These are phyloP conservation scores for Suillus alpinus DNA, from an alignment of 768 basidiomycete genomes.

Conservation along the genomic window DNA sequence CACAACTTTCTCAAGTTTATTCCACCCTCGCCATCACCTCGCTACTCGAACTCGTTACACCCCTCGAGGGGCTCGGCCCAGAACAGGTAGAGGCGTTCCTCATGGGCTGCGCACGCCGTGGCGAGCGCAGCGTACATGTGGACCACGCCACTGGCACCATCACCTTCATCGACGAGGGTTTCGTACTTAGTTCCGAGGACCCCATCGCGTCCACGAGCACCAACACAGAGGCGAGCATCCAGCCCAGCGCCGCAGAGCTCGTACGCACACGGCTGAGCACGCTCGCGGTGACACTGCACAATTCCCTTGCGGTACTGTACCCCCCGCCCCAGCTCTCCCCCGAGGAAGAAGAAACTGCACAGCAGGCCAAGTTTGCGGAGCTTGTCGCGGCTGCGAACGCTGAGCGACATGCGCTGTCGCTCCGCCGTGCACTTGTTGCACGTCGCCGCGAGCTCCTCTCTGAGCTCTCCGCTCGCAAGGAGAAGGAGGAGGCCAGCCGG, in stretches of 20 bases:
- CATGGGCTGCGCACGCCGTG: slow-evolving; percentile 86
- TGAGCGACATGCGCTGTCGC: slow-evolving; percentile 73
- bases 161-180: slow-evolving; percentile 79
- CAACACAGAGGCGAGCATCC: slow-evolving; percentile 50
- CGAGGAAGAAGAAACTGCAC: slow-evolving; percentile 46
- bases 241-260: slow-evolving; percentile 69
- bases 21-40: slow-evolving; percentile 78
- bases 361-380: slow-evolving; percentile 53
- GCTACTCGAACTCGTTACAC: slow-evolving; percentile 75
- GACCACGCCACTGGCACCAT: slow-evolving; percentile 88
- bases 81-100: slow-evolving; percentile 87
- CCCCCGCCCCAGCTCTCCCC: slow-evolving; percentile 37
- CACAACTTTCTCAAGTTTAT: slow-evolving; percentile 91
- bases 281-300: slow-evolving; percentile 72
- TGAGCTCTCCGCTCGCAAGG: slow-evolving; percentile 80
- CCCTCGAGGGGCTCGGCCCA: slow-evolving; percentile 60
- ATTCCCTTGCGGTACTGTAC: slow-evolving; percentile 58
- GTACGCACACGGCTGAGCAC: slow-evolving; percentile 76
- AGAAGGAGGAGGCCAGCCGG: slow-evolving; percentile 82
- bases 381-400: slow-evolving; percentile 65
- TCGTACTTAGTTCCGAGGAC: slow-evolving; percentile 40
- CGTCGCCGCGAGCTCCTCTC: slow-evolving; percentile 82
- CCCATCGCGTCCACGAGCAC: slow-evolving; percentile 18
- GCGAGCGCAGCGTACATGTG: slow-evolving; percentile 81
- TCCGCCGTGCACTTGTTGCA: slow-evolving; percentile 79